Evolutionary conservation across 164 flowering plant genomes (phyloP).

Genomic region (Piper longum): DNA sequence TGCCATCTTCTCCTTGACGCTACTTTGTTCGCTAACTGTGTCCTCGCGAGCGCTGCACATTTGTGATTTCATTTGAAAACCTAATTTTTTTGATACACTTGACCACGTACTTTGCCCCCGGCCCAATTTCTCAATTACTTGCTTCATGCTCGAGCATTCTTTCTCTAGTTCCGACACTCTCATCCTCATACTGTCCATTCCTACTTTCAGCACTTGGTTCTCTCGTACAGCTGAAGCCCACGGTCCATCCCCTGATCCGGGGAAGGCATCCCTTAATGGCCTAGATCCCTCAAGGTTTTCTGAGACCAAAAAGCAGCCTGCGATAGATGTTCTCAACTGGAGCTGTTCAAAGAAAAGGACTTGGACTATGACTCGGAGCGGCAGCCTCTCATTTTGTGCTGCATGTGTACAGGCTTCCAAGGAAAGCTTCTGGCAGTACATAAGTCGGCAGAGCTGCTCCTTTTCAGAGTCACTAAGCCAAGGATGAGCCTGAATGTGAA

Average conservation of each 20-base stretch:
- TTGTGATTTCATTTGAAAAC: conserved; percentile 65
- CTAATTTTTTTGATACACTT: conserved; percentile 62
- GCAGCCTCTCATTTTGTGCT: conserved; percentile 74
- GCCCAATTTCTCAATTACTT: conserved; percentile 78
- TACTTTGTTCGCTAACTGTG: conserved; percentile 47
- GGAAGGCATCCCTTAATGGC: conserved; percentile 25
- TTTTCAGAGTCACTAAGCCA: conserved; percentile 69
- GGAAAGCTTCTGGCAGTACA: conserved; percentile 78
- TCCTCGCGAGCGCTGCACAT: conserved; percentile 93
- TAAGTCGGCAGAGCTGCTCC: conserved; percentile 63
- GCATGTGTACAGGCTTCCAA: conserved; percentile 96
- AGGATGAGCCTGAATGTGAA: conserved; percentile 56
- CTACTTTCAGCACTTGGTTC: conserved; percentile 62
- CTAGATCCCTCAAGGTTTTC: conserved; percentile 41
- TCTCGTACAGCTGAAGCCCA: conserved; percentile 81
- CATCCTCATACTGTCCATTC: conserved; percentile 59
- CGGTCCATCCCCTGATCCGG: conserved; percentile 57
- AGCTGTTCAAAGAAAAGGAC: conserved; percentile 91
- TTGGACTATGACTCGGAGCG: conserved; percentile 73
- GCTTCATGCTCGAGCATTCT: conserved; percentile 75
- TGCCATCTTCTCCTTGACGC: conserved; percentile 23
- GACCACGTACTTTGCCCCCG: conserved; percentile 41
- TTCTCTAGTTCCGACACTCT: conserved; percentile 33
- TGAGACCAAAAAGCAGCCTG: conserved; percentile 35
- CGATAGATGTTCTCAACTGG: conserved; percentile 69